Conservation (phyloP, 352 stramenopile genomes). For the Phytophthora tubulina region DNA sequence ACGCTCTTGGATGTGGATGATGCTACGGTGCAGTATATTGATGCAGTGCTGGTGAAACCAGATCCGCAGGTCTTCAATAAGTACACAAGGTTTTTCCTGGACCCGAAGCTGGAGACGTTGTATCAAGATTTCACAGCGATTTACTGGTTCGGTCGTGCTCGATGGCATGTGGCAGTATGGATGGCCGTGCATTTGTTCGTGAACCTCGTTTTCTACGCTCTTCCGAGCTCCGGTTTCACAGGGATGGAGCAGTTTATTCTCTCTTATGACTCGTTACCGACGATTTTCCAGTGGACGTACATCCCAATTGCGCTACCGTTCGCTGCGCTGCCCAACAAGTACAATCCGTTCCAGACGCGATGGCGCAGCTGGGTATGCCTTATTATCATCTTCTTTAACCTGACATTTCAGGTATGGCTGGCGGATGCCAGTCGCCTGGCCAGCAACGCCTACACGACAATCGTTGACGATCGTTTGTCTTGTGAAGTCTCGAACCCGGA, state of each 20-base stretch:
- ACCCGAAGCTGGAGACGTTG: conserved; percentile 73
- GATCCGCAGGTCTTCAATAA: conserved; percentile 81
- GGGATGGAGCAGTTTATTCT: conserved; percentile 81
- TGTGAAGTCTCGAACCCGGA: conserved; percentile 46
- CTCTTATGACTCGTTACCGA: conserved; percentile 47
- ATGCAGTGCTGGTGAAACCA: conserved; percentile 77
- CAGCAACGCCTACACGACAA: conserved; percentile 48
- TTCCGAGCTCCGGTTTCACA: conserved; percentile 67
- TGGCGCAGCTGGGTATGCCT: conserved; percentile 81
- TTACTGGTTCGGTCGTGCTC: conserved; percentile 83
- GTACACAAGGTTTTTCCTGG: conserved; percentile 84
- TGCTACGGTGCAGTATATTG: conserved; percentile 77
- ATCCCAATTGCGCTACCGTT: conserved; percentile 79
- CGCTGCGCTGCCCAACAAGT: conserved; percentile 64
- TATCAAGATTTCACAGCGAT: conserved; percentile 90
- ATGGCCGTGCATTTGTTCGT: conserved; percentile 79
- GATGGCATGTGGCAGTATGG: conserved; percentile 77
- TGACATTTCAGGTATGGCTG: conserved; percentile 83
- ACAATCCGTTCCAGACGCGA: conserved; percentile 78
- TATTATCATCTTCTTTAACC: conserved; percentile 83
- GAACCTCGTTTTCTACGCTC: conserved; percentile 68
- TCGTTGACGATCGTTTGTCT: conserved; percentile 49
- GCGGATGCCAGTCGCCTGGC: conserved; percentile 66
- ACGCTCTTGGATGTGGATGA: conserved; percentile 56
- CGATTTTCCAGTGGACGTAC: conserved; percentile 80